Conservation (phyloP, 371 early-diverging fungal species). For the Globomyces sp. region DNA sequence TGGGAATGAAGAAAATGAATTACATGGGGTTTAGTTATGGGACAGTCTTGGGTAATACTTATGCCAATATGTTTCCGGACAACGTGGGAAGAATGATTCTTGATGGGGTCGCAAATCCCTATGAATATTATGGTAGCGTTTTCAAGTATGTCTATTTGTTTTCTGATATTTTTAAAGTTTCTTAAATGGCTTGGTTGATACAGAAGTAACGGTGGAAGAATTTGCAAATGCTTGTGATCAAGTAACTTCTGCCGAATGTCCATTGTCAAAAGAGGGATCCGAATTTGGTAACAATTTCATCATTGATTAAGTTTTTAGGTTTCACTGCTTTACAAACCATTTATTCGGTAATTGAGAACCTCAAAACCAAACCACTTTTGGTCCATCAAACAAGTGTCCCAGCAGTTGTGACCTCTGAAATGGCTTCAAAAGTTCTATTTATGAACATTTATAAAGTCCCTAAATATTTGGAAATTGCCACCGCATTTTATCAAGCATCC, state of each 20-base stretch:
- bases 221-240: background rate
- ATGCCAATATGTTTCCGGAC: conserved; percentile 20
- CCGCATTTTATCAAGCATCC: background rate
- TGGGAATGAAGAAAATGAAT: conserved; percentile 1
- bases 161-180: background rate
- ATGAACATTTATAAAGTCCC: background rate
- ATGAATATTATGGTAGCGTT: background rate
- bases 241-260: background rate
- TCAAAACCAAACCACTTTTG: conserved; percentile 1
- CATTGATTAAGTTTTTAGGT: background rate
- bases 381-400: background rate
- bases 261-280: background rate
- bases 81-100: conserved; percentile 14
- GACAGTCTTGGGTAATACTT: conserved; percentile 11
- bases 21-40: conserved; percentile 20
- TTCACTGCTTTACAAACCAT: background rate
- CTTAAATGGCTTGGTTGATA: background rate
- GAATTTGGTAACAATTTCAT: no score
- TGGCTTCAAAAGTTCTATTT: background rate
- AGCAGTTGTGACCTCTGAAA: background rate
- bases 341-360: background rate
- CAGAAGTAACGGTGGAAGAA: background rate
- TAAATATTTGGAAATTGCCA: background rate
- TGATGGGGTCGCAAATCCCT: conserved; percentile 19
- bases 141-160: background rate